phyloP scores from a whole-genome alignment of 148 eudicot genomes.

The Rhododendron kiyosumense region DNA sequence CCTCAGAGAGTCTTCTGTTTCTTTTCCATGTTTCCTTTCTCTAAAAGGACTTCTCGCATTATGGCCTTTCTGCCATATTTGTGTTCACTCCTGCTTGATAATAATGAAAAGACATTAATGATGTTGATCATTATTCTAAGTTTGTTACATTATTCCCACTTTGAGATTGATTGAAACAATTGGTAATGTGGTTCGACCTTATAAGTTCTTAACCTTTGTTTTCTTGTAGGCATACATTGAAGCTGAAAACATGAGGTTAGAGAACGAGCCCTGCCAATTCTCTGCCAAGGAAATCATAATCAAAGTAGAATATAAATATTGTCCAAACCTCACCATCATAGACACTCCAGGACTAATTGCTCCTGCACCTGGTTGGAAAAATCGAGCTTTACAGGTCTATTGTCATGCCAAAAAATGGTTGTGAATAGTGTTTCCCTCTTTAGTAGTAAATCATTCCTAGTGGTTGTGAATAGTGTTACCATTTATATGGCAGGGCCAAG shows the following conservation, averaged over 20 bases:
- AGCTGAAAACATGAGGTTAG: conserved; percentile 95
- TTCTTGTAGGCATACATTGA: conserved; percentile 75
- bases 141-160: not conserved
- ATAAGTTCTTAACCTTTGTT: not conserved
- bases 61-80: not conserved
- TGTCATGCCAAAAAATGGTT: not conserved
- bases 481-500: conserved; percentile 60
- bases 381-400: conserved; percentile 68
- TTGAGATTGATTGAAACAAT: not conserved
- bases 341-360: conserved; percentile 99
- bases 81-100: not conserved
- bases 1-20: not conserved
- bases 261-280: conserved; percentile 78
- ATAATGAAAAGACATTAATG: not conserved
- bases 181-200: not conserved
- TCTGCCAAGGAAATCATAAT: conserved; percentile 91
- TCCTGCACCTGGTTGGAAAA: conserved; percentile 91
- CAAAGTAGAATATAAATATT: conserved; percentile 77
- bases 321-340: conserved; percentile 95
- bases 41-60: not conserved
- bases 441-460: not conserved
- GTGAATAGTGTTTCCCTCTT: conserved; percentile 4
- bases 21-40: not conserved
- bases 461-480: conserved; percentile 8
- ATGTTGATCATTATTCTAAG: not conserved